Evolutionary conservation across 163 green algal genomes (phyloP), one percentile per base, ranked within the genome.

Genomic region (Chlamydomonas reinhardtii): DNA sequence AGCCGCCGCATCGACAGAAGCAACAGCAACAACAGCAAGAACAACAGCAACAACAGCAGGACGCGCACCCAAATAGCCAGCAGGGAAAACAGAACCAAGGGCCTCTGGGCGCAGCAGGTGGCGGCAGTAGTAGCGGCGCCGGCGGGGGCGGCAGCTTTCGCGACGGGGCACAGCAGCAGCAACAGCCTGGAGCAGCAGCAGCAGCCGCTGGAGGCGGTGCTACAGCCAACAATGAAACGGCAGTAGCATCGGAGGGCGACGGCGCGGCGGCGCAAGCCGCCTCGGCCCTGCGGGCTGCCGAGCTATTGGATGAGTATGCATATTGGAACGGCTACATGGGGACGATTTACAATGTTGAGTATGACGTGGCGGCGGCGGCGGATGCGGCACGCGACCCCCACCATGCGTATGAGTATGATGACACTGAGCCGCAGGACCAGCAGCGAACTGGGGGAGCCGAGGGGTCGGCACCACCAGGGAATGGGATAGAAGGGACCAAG

Each of bases 271-370:
- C 39, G 39, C 39, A 8, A 8, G 39, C 24, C 14, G 61, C 64
- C 29, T 19, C 68, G 68, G 31, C 31, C 68, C 32, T 32, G 4
- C 35, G 76, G 29, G 68, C 76, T 5, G 79, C 54, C 15, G 68
- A 35, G 17, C 68, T 85, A 29, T 68, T 72, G 25, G 34, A 71
- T 25, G 80, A 86, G 69, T 86, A 86, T 34, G 80, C 73, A 1
- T 86, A 86, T 37, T 86, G 80, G 80, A 86, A 86, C 22, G 80
- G 80, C 29, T 79, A 79, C 56, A 64, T 86, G 70, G 32, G 54
- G 22, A 59, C 80, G 0, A 80, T 79, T 20, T 86, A 86, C 37
- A 79, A 74, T 35, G 25, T 73, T 2, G 80, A 86, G 43, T 79
- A 86, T 56, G 80, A 86, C 56, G 34, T 80, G 69, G 48, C 80